Base-by-base conservation (phyloP, 805 yeast genomes). In the Scheffersomyces coipomensis region DNA sequence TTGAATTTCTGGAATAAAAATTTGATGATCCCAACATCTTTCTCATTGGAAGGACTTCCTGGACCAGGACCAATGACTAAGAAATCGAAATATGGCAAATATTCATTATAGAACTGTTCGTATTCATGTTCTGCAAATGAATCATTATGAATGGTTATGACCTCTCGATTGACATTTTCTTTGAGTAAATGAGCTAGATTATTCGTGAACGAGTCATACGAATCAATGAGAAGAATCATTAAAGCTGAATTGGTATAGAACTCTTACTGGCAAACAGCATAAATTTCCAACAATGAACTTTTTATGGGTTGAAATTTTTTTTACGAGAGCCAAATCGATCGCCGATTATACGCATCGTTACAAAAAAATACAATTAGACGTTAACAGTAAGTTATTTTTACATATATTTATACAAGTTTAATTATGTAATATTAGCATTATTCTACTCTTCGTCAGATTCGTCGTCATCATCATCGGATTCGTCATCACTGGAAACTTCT, bases 21-120 rank as follows among this genome's bases (percentile, higher is more conserved):
- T 43, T 81, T 76, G 12, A 90, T 78, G 9, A 88, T 73, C 0
- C 96, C 97, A 21, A 84, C 78, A 52, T 90, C 97, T 1, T 55
- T 48, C 26, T 3, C 73, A 53, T 49, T 67, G 1, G 64, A 60
- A 0, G 99, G 99, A 49, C 86, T 79, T 0, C 99, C 99, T 0
- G 99, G 99, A 0, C 99, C 99, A 0, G 99, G 99, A 0, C 99
- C 99, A 7, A 93, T 73, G 0, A 93, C 79, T 2, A 93, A 70
- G 24, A 88, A 88, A 42, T 85, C 88, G 48, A 88, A 81, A 6
- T 66, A 53, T 0, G 71, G 66, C 15, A 87, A 53, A 42, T 74
- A 69, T 1, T 52, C 42, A 5, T 50, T 48, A 35, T 85, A 65
- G 23, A 68, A 69, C 1, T 47, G 35, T 3, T 58, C 54, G 42